These are phyloP conservation scores for Abrus pulchellus DNA, from an alignment of 306 rosid genomes.

Conservation along the genomic window DNA sequence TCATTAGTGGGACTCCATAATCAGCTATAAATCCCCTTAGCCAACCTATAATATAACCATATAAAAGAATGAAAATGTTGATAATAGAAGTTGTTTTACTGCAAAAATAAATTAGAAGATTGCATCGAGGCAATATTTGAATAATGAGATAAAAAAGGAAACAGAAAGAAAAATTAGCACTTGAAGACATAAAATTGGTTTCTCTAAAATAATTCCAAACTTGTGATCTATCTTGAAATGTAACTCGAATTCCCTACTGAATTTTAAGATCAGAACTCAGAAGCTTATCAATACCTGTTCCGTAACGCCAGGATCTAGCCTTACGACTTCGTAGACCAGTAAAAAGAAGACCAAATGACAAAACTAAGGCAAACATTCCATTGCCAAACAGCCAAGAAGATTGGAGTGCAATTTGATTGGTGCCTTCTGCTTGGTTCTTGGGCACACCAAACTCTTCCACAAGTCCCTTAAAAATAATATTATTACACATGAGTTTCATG, in stretches of 20 bases:
- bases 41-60: constrained; percentile 63
- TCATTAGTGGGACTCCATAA: constrained; percentile 96
- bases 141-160: constrained; percentile 5
- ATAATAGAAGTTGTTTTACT: constrained; percentile 24
- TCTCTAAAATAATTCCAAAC: not conserved
- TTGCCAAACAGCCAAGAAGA: constrained; percentile 92
- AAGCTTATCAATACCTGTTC: constrained; percentile 68
- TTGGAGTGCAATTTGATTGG: constrained; percentile 65
- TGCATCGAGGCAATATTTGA: not conserved
- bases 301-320: constrained; percentile 98
- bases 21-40: constrained; percentile 87
- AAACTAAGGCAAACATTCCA: constrained; percentile 96
- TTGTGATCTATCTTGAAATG: constrained; percentile 17
- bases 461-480: constrained; percentile 70
- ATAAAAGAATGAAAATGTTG: constrained; percentile 41
- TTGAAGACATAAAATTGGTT: constrained; percentile 1
- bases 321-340: constrained; percentile 90
- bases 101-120: constrained; percentile 29
- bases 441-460: constrained; percentile 90
- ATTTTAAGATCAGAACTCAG: constrained; percentile 23
- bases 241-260: not conserved
- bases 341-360: constrained; percentile 89
- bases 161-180: constrained; percentile 21
- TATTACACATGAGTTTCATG: constrained; percentile 34
- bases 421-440: constrained; percentile 61